Evolutionary conservation across 306 rosid genomes (phyloP).

Genomic region (Medicago ruthenica): DNA sequence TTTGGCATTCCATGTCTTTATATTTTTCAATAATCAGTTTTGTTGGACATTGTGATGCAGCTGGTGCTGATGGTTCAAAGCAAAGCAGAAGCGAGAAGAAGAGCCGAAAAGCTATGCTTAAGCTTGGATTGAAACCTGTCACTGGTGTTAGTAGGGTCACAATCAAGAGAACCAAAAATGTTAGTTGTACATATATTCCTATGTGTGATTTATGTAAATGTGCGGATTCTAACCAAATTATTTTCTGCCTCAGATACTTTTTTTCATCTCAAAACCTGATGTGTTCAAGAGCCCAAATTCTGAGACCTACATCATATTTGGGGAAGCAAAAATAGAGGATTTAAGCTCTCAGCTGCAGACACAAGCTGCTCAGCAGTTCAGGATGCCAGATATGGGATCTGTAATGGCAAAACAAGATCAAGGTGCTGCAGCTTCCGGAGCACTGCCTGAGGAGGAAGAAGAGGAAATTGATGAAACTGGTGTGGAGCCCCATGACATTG

Average conservation of each 20-base stretch:
- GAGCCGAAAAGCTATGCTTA: slow-evolving; percentile 96
- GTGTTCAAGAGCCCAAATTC: slow-evolving; percentile 92
- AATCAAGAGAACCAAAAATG: slow-evolving; percentile 87
- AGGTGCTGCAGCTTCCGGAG: slow-evolving; percentile 53
- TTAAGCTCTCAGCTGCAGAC: slow-evolving; percentile 89
- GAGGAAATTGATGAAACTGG: slow-evolving; percentile 81
- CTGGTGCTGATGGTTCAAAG: slow-evolving; percentile 74
- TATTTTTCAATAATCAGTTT: not conserved
- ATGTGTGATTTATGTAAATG: not conserved
- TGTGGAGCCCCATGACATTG: slow-evolving; percentile 80
- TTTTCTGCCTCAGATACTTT: slow-evolving; percentile 60
- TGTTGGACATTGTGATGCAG: slow-evolving; percentile 49
- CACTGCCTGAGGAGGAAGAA: slow-evolving; percentile 69
- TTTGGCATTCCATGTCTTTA: slow-evolving; percentile 24
- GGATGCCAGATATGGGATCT: slow-evolving; percentile 80
- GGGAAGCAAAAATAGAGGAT: slow-evolving; percentile 92
- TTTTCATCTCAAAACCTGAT: slow-evolving; percentile 92
- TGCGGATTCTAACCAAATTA: not conserved
- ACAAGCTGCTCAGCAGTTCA: slow-evolving; percentile 92
- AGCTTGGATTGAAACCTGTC: slow-evolving; percentile 89
- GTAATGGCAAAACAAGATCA: slow-evolving; percentile 64
- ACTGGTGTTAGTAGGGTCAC: slow-evolving; percentile 92
- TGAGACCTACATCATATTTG: slow-evolving; percentile 79
- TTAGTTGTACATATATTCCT: slow-evolving; percentile 30
- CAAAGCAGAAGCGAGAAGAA: slow-evolving; percentile 99